Conservation (phyloP, 352 stramenopile genomes). For the Phytophthora tentaculata region DNA sequence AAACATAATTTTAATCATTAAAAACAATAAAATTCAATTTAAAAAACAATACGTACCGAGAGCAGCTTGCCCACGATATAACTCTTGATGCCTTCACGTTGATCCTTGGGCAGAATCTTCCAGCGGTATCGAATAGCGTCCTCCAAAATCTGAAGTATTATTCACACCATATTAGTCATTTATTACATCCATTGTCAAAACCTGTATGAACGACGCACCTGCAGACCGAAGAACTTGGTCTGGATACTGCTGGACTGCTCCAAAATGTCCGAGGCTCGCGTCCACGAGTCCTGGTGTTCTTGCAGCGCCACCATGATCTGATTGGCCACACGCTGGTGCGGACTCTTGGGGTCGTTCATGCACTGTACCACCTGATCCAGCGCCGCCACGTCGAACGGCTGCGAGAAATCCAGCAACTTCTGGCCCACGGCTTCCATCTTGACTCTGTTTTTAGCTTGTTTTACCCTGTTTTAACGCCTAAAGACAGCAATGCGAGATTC, state of each 20-base stretch:
- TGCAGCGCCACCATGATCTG: constrained; percentile 95
- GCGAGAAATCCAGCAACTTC: constrained; percentile 93
- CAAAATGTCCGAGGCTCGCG: constrained; percentile 95
- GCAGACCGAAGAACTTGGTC: constrained; percentile 94
- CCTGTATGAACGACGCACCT: constrained; percentile 40
- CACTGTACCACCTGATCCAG: constrained; percentile 97
- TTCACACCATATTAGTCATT: not conserved
- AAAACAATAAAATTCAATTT: constrained; percentile 7
- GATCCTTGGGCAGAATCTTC: constrained; percentile 96
- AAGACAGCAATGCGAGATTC: not conserved
- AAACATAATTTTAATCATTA: not conserved
- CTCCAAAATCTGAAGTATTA: constrained; percentile 94
- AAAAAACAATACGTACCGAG: constrained; percentile 54
- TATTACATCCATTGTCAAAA: not conserved
- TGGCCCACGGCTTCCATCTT: constrained; percentile 91
- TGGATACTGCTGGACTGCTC: constrained; percentile 90
- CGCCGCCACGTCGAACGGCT: constrained; percentile 95
- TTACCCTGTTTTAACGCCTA: constrained; percentile 17
- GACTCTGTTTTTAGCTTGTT: not conserved
- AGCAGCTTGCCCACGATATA: constrained; percentile 98
- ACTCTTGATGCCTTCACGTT: constrained; percentile 98
- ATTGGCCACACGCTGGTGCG: constrained; percentile 92
- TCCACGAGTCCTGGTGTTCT: constrained; percentile 94
- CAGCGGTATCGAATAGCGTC: constrained; percentile 97
- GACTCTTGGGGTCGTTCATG: constrained; percentile 96